These are phyloP conservation scores for Fusarium sp. DNA, from an alignment of 2,329 filamentous ascomycete genomes.

Conservation along the genomic window DNA sequence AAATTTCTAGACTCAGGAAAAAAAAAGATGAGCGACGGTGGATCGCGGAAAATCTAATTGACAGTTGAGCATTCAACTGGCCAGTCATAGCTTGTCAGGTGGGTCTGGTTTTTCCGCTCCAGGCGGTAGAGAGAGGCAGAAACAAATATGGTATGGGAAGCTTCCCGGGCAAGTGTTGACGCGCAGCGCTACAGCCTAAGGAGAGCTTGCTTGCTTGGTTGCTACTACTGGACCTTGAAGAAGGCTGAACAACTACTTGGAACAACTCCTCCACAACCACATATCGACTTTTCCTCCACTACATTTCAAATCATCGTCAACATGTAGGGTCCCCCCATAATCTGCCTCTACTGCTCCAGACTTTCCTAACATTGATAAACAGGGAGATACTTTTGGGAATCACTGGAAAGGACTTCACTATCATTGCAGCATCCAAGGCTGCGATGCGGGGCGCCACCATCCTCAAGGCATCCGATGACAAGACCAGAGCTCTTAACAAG, in stretches of 20 bases:
- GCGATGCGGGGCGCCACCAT: slow-evolving; percentile 97
- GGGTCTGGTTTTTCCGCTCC: slow-evolving; percentile 46
- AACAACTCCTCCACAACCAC: slow-evolving; percentile 32
- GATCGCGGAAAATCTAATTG: slow-evolving; percentile 37
- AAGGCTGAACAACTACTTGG: slow-evolving; percentile 31
- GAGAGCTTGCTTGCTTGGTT: slow-evolving; percentile 42
- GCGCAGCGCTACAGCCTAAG: slow-evolving; percentile 52
- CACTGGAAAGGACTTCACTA: slow-evolving; percentile 98
- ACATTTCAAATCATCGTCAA: slow-evolving; percentile 34
- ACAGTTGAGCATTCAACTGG: background rate
- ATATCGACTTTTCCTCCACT: slow-evolving; percentile 20
- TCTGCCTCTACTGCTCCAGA: slow-evolving; percentile 19
- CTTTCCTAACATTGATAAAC: slow-evolving; percentile 19
- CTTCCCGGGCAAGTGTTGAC: slow-evolving; percentile 44
- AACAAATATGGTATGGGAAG: slow-evolving; percentile 34
- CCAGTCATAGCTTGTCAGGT: slow-evolving; percentile 38
- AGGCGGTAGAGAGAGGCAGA: slow-evolving; percentile 49
- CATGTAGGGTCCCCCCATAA: slow-evolving; percentile 32
- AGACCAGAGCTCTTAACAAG: slow-evolving; percentile 92
- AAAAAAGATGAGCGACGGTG: slow-evolving; percentile 52
- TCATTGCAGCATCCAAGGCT: slow-evolving; percentile 97
- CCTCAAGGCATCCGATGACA: slow-evolving; percentile 95
- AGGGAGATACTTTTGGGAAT: slow-evolving; percentile 99
- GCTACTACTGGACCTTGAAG: slow-evolving; percentile 37
- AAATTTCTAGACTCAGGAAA: slow-evolving; percentile 46